Conservation (phyloP, 2,329 filamentous ascomycete species). For the Teratosphaeria gauchensis region DNA sequence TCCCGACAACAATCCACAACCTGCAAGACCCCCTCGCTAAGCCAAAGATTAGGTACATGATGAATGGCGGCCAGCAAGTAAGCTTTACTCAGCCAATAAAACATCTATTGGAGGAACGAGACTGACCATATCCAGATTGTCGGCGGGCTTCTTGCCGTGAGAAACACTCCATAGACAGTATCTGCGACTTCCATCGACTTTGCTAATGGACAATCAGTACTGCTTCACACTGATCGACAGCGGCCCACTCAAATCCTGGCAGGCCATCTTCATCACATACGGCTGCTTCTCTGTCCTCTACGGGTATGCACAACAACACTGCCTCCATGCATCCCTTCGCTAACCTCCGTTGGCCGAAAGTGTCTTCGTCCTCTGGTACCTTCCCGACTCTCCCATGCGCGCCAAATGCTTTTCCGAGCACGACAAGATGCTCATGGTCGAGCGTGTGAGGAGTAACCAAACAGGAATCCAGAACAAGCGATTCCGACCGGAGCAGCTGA, state of each 20-base stretch:
- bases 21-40: too few relatives aligned
- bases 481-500: conserved; percentile 38
- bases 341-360: not conserved
- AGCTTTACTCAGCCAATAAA: not conserved
- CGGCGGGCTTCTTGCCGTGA: conserved; percentile 38
- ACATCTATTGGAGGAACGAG: too few relatives aligned
- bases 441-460: conserved; percentile 37
- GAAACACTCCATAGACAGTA: not conserved
- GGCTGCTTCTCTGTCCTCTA: conserved; percentile 55
- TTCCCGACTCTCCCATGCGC: conserved; percentile 62
- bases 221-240: conserved; percentile 29
- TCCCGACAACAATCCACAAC: too few relatives aligned
- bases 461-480: conserved; percentile 40
- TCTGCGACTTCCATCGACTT: conserved; percentile 7
- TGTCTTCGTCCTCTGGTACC: conserved; percentile 52
- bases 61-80: conserved; percentile 54
- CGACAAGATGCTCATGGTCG: conserved; percentile 45
- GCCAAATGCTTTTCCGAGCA: conserved; percentile 59
- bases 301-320: conserved; percentile 28
- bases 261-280: conserved; percentile 58
- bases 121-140: conserved; percentile 39
- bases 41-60: conserved; percentile 1
- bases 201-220: conserved; percentile 45
- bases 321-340: not conserved
- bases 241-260: conserved; percentile 42